These are phyloP conservation scores for Geranium rotundifolium DNA, from an alignment of 345 rosid genomes.

Conservation along the genomic window DNA sequence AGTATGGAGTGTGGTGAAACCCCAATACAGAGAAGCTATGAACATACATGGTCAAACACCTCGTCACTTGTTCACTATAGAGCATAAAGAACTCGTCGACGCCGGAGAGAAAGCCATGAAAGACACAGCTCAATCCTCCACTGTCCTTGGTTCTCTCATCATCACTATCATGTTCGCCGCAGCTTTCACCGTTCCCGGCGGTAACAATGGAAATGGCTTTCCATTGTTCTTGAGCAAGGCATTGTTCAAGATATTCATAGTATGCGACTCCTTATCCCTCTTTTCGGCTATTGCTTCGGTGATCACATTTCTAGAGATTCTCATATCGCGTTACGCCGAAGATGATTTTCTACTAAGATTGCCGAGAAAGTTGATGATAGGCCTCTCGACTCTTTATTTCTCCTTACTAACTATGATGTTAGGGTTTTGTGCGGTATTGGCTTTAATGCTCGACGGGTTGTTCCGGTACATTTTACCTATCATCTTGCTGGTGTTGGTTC, in stretches of 20 bases:
- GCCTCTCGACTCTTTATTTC: background rate
- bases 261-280: conserved; percentile 8
- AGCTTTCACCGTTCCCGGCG: conserved; percentile 8
- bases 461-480: too few relatives aligned
- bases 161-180: conserved; percentile 5
- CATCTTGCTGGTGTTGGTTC: too few relatives aligned
- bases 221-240: background rate
- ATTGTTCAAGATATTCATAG: conserved; percentile 5
- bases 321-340: conserved; percentile 1
- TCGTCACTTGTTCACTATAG: too few relatives aligned
- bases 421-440: too few relatives aligned
- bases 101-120: too few relatives aligned
- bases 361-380: conserved; percentile 6
- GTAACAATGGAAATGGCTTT: conserved; percentile 1
- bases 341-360: background rate
- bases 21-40: too few relatives aligned
- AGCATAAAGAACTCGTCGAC: too few relatives aligned
- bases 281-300: background rate
- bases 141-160: conserved; percentile 7
- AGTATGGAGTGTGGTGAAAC: too few relatives aligned
- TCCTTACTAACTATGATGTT: conserved; percentile 13
- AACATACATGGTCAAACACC: too few relatives aligned
- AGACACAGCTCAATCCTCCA: too few relatives aligned
- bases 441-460: too few relatives aligned
- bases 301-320: conserved; percentile 5